Percentiles rank a stretch among this genome's conserved stretches.
Evolutionary conservation across 306 rosid genomes (phyloP).

Genomic region (Crotalaria pallida): DNA sequence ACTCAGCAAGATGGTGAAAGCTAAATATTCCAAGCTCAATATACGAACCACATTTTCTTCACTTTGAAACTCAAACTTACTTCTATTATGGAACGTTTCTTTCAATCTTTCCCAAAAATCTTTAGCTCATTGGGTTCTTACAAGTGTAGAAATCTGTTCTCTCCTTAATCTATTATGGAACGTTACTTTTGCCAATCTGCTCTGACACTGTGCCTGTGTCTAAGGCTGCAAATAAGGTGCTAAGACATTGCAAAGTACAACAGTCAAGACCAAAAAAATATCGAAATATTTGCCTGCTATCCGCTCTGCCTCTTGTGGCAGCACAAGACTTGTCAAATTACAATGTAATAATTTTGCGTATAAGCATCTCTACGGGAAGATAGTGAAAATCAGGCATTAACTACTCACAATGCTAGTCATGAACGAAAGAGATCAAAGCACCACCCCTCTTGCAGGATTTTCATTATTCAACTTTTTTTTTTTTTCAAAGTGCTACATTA

Average conservation of each 20-base stretch:
- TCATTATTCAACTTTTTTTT: neutral
- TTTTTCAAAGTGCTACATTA: neutral
- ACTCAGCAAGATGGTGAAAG: too few relatives aligned
- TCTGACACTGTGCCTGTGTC: neutral
- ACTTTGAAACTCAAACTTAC: too few relatives aligned
- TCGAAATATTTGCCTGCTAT: neutral
- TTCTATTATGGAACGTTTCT: too few relatives aligned
- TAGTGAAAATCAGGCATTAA: neutral
- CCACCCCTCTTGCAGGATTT: neutral
- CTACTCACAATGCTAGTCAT: neutral
- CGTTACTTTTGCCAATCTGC: too few relatives aligned
- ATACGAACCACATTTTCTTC: too few relatives aligned
- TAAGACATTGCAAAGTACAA: neutral
- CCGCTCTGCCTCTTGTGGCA: neutral
- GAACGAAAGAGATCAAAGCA: slow-evolving; percentile 1
- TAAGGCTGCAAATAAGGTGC: neutral
- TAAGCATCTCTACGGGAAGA: neutral
- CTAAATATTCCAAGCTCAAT: too few relatives aligned
- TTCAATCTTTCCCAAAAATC: too few relatives aligned
- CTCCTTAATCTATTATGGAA: too few relatives aligned
- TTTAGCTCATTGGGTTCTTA: too few relatives aligned
- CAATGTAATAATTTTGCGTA: neutral
- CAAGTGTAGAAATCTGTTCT: too few relatives aligned
- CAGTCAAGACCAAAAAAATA: neutral
- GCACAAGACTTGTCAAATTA: neutral